phyloP scores from a whole-genome alignment of 805 yeast species.

The Metschnikowia cerradonensis region DNA sequence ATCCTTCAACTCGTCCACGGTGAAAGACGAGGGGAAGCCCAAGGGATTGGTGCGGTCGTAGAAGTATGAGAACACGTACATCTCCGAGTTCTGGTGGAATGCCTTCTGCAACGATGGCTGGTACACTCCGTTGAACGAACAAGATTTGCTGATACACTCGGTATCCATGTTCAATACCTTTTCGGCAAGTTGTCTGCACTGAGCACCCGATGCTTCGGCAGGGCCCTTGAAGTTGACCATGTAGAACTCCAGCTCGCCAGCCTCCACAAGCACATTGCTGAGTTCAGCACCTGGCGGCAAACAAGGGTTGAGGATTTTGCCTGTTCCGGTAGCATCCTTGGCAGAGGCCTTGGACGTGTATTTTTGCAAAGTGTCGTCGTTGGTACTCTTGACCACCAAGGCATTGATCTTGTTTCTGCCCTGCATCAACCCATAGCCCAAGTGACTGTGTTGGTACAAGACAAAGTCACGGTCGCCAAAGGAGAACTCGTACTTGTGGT shows the following conservation, averaged over 20 bases:
- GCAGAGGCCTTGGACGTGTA: constrained; percentile 27
- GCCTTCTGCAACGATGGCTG: constrained; percentile 87
- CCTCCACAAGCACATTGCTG: constrained; percentile 56
- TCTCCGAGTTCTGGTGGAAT: constrained; percentile 67
- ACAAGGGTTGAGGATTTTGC: constrained; percentile 73
- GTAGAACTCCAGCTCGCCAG: constrained; percentile 42
- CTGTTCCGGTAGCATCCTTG: constrained; percentile 37
- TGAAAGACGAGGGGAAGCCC: constrained; percentile 90
- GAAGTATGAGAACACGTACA: constrained; percentile 90
- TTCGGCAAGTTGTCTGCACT: constrained; percentile 85
- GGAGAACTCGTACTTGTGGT: constrained; percentile 72
- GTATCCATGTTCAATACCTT: constrained; percentile 76
- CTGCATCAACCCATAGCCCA: constrained; percentile 93
- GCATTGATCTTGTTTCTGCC: constrained; percentile 82
- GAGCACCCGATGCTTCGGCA: constrained; percentile 59
- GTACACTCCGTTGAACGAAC: constrained; percentile 96
- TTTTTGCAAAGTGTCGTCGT: constrained; percentile 26
- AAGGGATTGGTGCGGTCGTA: constrained; percentile 92
- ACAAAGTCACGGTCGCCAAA: constrained; percentile 81
- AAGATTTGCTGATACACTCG: constrained; percentile 70
- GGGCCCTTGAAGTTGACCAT: constrained; percentile 66
- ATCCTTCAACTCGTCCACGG: constrained; percentile 77
- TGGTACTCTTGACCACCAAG: constrained; percentile 51
- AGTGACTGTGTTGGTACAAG: constrained; percentile 89
- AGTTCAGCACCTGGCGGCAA: constrained; percentile 71